A percentile compares a stretch with the other conserved stretches of the same genome.
Conservation (phyloP, 805 yeast species). For the Zygotorulaspora sp. region DNA sequence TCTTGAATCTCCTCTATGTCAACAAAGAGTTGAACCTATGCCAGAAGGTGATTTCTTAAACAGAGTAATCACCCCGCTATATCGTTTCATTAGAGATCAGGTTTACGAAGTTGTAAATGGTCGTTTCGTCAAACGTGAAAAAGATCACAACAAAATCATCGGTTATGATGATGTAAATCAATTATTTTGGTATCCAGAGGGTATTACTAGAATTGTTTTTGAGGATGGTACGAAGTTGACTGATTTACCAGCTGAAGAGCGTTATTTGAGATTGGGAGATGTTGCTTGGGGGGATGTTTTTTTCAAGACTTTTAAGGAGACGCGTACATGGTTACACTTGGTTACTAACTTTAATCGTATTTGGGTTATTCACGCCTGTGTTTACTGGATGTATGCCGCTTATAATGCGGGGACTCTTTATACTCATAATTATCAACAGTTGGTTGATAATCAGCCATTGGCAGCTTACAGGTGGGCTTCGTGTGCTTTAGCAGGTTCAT, state of each 20-base stretch:
- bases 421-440: constrained; percentile 80
- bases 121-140: constrained; percentile 78
- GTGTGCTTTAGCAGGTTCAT: constrained; percentile 85
- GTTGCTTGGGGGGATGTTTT: constrained; percentile 89
- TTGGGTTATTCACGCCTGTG: constrained; percentile 87
- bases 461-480: constrained; percentile 92
- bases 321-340: constrained; percentile 96
- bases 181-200: constrained; percentile 99
- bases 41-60: constrained; percentile 88
- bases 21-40: constrained; percentile 75
- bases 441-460: constrained; percentile 78
- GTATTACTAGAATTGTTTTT: constrained; percentile 85
- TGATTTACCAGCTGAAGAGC: constrained; percentile 84
- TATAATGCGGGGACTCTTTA: constrained; percentile 89
- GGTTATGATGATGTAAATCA: constrained; percentile 99
- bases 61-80: constrained; percentile 88
- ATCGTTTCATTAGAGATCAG: constrained; percentile 72
- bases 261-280: constrained; percentile 86
- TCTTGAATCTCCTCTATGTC: constrained; percentile 82
- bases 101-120: constrained; percentile 80
- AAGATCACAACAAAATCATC: constrained; percentile 71
- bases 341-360: constrained; percentile 95
- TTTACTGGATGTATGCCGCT: constrained; percentile 93
- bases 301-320: constrained; percentile 92
- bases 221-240: constrained; percentile 91